Conservation (phyloP, 2,329 filamentous ascomycete species). For the Aureobasidium sp. region DNA sequence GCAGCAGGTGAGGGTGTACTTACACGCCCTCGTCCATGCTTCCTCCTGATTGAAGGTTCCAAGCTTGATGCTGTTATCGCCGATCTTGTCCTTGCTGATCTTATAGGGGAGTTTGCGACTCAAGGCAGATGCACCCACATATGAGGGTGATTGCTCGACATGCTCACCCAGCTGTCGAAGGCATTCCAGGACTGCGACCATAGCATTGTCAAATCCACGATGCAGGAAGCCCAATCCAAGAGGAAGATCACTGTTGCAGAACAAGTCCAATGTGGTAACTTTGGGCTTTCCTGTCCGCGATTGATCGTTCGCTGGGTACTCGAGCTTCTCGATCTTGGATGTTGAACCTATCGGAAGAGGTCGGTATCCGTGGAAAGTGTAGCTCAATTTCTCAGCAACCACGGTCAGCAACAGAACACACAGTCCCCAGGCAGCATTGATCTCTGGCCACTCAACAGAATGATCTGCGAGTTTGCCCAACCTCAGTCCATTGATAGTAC, state of each 20-base stretch:
- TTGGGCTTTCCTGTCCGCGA: slow-evolving; percentile 54
- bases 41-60: slow-evolving; percentile 73
- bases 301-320: slow-evolving; percentile 46
- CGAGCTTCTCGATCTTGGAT: slow-evolving; percentile 65
- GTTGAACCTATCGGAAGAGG: slow-evolving; percentile 86
- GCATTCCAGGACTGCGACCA: slow-evolving; percentile 93
- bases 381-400: slow-evolving; percentile 80
- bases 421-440: slow-evolving; percentile 97
- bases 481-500: slow-evolving; percentile 90
- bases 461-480: slow-evolving; percentile 74
- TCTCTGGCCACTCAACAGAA: slow-evolving; percentile 96
- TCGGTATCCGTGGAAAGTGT: slow-evolving; percentile 79
- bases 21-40: slow-evolving; percentile 98
- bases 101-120: slow-evolving; percentile 71
- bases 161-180: slow-evolving; percentile 75
- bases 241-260: slow-evolving; percentile 82
- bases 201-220: slow-evolving; percentile 85
- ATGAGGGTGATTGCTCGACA: slow-evolving; percentile 60
- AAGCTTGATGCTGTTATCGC: slow-evolving; percentile 76
- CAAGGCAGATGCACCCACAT: slow-evolving; percentile 19
- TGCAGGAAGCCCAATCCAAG: slow-evolving; percentile 85
- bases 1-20: slow-evolving; percentile 92
- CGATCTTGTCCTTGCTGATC: slow-evolving; percentile 82
- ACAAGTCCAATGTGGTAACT: slow-evolving; percentile 71
- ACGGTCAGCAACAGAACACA: slow-evolving; percentile 81